Base-by-base conservation (phyloP, 805 yeast genomes). In the Candida verbasci region DNA sequence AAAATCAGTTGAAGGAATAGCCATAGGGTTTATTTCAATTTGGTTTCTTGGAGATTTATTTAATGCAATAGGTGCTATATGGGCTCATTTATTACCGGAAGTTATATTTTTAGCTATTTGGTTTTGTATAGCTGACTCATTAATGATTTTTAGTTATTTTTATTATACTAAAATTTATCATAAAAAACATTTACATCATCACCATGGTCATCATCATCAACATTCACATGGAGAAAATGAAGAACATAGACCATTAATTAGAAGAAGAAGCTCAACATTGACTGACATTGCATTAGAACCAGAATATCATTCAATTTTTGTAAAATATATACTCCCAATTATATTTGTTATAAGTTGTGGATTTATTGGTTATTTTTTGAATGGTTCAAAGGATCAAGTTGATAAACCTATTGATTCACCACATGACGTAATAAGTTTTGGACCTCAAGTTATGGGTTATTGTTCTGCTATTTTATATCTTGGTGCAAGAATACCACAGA, bases 401-500 rank as follows among this genome's bases (percentile, higher is more conserved):
- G 49, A n/a, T n/a, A n/a, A n/a, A n/a, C n/a, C 44, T 28, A 39
- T 37, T 6, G 26, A 25, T 10, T 23, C 20, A 12, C 29, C 29
- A 9, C 44, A 43, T 3, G 49, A 47, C 2, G 43, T 44, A n/a
- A 56, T 74, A 20, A 41, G 45, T 6, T 38, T 74, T 24, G 82
- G 81, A 1, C 82, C 91, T 2, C 86, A 81, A 55, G 47, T 80
- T 3, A 65, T 80, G 43, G 93, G 93, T 5, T 85, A 83, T 58
- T 45, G 76, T 5, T 78, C 86, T 3, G 91, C 94, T 1, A 42
- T 65, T 2, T 60, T 84, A 39, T 84, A 84, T 55, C 66, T 84
- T 45, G 76, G 84, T 7, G 93, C 93, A 3, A 64, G 87, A 45
- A 72, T 52, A 49, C 98, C 98, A 0, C 98, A 91, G 59, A 83